phyloP scores from a whole-genome alignment of 164 flowering plant species.

The Macadamia tetraphylla region DNA sequence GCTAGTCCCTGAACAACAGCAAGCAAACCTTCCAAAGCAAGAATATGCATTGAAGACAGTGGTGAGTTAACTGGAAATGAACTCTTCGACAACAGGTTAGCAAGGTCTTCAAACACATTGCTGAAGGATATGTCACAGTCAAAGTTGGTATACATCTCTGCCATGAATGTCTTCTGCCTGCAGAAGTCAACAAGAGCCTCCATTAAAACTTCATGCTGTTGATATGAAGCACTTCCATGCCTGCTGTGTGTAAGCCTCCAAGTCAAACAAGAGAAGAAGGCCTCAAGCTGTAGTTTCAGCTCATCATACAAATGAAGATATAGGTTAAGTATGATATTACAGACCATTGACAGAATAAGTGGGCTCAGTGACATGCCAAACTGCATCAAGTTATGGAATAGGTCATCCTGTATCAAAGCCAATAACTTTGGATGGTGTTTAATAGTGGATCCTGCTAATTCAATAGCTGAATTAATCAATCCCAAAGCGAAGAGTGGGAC shows the following conservation, averaged over 20 bases:
- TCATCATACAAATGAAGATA: conserved; percentile 31
- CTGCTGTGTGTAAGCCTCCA: conserved; percentile 35
- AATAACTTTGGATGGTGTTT: conserved; percentile 27
- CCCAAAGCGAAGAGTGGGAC: conserved; percentile 41
- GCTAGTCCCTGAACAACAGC: conserved; percentile 41
- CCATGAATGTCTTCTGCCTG: conserved; percentile 35
- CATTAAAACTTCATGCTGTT: conserved; percentile 44
- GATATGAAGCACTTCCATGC: conserved; percentile 29
- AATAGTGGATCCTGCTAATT: conserved; percentile 29
- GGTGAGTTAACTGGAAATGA: conserved; percentile 43
- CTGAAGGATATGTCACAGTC: conserved; percentile 36
- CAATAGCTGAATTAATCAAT: conserved; percentile 38
- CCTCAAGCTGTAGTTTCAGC: conserved; percentile 38
- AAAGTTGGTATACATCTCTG: conserved; percentile 41
- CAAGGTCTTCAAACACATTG: conserved; percentile 36
- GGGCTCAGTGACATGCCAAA: conserved; percentile 40
- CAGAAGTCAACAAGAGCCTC: conserved; percentile 45
- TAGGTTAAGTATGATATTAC: conserved; percentile 36
- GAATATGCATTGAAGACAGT: conserved; percentile 34
- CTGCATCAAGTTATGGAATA: conserved; percentile 35
- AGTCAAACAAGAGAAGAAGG: conserved; percentile 35
- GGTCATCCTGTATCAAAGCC: conserved; percentile 33
- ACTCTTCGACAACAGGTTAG: conserved; percentile 32
- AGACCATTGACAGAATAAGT: conserved; percentile 35
- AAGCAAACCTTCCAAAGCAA: conserved; percentile 37